Base-by-base conservation (phyloP, 768 basidiomycete species). In the Tylopilus sp. region DNA sequence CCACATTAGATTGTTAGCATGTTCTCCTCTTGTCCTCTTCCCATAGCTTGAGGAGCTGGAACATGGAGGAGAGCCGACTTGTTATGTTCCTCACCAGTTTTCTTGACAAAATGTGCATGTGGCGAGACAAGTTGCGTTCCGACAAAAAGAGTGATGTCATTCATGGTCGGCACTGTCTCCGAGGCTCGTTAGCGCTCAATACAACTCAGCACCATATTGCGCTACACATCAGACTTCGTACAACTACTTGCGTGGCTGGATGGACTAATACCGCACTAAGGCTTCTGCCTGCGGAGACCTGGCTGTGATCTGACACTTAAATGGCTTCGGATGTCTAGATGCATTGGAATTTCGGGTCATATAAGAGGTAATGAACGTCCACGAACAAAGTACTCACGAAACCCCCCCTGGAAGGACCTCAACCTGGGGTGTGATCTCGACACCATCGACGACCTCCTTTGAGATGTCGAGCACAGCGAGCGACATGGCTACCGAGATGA, bases 61-160 rank as follows among this genome's bases (percentile, higher is more conserved):
- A 94, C 57, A 78, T 98, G 50, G 95, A 96, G 50, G 94, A n/a
- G n/a, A n/a, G n/a, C n/a, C n/a, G n/a, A 55, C 78, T 98, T 34
- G 92, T 98, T 72, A 98, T 98, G 96, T 98, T 98, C 86, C 78
- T 98, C 45, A 96, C 94, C 4, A 86, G 98, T 72, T 95, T 92
- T n/a, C 86, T 84, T 9, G 96, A 90, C 92, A 60, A 61, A 86
- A 19, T 47, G 64, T 14, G n/a, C n/a, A n/a, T n/a, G n/a, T n/a
- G n/a, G n/a, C n/a, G n/a, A n/a, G n/a, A n/a, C n/a, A n/a, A n/a
- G n/a, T n/a, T n/a, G n/a, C n/a, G n/a, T n/a, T n/a, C n/a, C n/a
- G n/a, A n/a, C n/a, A n/a, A n/a, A n/a, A n/a, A n/a, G n/a, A n/a
- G n/a, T n/a, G n/a, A n/a, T n/a, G n/a, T n/a, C 21, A 10, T 22